Evolutionary conservation across 805 yeast genomes (phyloP), one percentile per base, ranked within the genome.

Genomic region (Schizosaccharomyces cryophilus): DNA sequence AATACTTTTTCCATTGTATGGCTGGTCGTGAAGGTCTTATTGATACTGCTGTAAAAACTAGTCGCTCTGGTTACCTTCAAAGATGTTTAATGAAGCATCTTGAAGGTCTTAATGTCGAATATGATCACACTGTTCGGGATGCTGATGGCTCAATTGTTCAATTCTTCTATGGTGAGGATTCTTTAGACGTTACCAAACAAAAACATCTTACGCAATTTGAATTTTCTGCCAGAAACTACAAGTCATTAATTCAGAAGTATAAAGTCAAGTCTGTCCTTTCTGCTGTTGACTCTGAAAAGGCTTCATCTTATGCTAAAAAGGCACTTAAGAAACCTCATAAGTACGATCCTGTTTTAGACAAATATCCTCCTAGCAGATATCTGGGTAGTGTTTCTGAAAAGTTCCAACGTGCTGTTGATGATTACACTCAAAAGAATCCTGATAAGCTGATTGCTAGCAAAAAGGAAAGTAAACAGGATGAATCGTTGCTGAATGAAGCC

Each of bases 11-110:
- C 93, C 99, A 93, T 75, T 96, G 97, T 61, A 93, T 93, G 96
- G 97, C 98, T 70, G 99, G 99, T 77, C 87, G 99, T 80, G 99
- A 93, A 76, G 99, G 99, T 78, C 78, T 93, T 71, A 94, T 93
- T 71, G 99, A 93, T 79, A 93, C 99, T 63, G 98, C 99, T 60
- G 99, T 93, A 65, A 93, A 93, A 75, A 93, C 99, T 9, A 87
- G 96, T 24, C 83, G 96, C 74, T 89, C 97, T 63, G 99, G 99
- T 70, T 93, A 93, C 74, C 78, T 93, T 72, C 99, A 93, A 75
- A 83, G 99, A 75, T 94, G 99, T 80, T 79, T 93, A 74, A 93
- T 95, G 63, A 93, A 93, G 73, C 98, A 93, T 75, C 78, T 93
- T 65, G 99, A 93, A 73, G 98, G 98, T 76, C 95, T 93, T 35